Base-by-base conservation (phyloP, 2,329 filamentous ascomycete species). In the Grosmannia penicillata region DNA sequence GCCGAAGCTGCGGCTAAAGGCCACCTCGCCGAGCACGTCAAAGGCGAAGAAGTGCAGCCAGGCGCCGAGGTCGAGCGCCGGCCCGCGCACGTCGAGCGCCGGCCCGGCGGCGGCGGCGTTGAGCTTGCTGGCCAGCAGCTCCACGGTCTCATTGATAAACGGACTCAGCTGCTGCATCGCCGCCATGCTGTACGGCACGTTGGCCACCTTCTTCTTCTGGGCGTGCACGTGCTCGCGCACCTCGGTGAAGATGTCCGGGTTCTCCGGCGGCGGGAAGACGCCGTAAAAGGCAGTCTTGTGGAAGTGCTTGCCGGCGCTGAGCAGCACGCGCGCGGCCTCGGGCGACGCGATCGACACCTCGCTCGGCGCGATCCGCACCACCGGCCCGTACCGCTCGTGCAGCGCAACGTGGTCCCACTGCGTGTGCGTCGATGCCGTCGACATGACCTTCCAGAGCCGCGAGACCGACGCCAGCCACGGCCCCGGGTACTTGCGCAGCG, bases 181-280 rank as follows among this genome's bases (percentile, higher is more conserved):
- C 0, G 62, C 60, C 66, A 70, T 68, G 51, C 60, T 63, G 50
- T 70, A 71, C 0, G 66, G 63, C 26, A 65, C 61, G 35, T 65
- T 66, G 45, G 62, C 63, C 5, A 66, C 62, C 48, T 65, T 61
- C 54, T 72, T 72, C 59, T 70, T 71, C 42, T 60, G 57, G 0
- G 66, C 66, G 49, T 73, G 69, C n/a, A 67, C 62, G 7, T 62
- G 57, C 52, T 72, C 68, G 38, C 66, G 57, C 14, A 58, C 63
- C 50, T 72, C 68, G 29, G 69, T 72, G 53, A 72, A 72, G 49
- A 72, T 71, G 43, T 72, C 68, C 6, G 68, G 67, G 53, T 72
- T 70, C 52, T 70, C 66, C 0, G 65, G 62, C 4, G 68, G 68
- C 23, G 68, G 68, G 48, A 72, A 72, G 7, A 72, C 68, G 28